These are phyloP conservation scores for Senna tora DNA, from an alignment of 306 rosid species.

Conservation along the genomic window DNA sequence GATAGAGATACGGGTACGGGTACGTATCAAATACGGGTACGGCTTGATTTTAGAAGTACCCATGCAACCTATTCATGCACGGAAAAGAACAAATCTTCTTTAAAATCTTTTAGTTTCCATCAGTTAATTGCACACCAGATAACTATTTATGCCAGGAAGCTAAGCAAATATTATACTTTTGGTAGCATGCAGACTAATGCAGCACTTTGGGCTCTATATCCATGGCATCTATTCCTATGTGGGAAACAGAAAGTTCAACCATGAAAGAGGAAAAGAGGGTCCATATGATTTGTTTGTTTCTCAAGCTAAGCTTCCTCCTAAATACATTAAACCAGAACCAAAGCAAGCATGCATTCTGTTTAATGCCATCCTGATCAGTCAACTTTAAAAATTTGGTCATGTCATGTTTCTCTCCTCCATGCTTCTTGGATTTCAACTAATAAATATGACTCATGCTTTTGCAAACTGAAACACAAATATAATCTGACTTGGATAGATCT, in stretches of 20 bases:
- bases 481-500: not conserved
- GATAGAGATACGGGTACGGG: too few species aligned
- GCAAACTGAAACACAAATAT: slow-evolving; percentile 8
- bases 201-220: not conserved
- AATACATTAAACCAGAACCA: not conserved
- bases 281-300: slow-evolving; percentile 1
- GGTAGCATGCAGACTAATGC: slow-evolving; percentile 23
- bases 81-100: too few species aligned
- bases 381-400: not conserved
- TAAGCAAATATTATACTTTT: not conserved
- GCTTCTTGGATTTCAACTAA: too few species aligned
- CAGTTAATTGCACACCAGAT: slow-evolving; percentile 27
- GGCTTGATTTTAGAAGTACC: too few species aligned
- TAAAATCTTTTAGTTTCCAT: not conserved
- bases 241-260: slow-evolving; percentile 24
- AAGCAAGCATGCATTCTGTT: slow-evolving; percentile 12
- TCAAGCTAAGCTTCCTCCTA: not conserved
- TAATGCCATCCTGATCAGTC: not conserved
- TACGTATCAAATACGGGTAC: too few species aligned
- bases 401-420: not conserved
- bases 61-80: too few species aligned
- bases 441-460: not conserved
- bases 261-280: slow-evolving; percentile 12
- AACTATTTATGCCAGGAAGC: slow-evolving; percentile 21
- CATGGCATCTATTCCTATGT: slow-evolving; percentile 40